These are phyloP conservation scores for Colletotrichum sp. DNA, from an alignment of 2,329 filamentous ascomycete genomes.

Conservation along the genomic window DNA sequence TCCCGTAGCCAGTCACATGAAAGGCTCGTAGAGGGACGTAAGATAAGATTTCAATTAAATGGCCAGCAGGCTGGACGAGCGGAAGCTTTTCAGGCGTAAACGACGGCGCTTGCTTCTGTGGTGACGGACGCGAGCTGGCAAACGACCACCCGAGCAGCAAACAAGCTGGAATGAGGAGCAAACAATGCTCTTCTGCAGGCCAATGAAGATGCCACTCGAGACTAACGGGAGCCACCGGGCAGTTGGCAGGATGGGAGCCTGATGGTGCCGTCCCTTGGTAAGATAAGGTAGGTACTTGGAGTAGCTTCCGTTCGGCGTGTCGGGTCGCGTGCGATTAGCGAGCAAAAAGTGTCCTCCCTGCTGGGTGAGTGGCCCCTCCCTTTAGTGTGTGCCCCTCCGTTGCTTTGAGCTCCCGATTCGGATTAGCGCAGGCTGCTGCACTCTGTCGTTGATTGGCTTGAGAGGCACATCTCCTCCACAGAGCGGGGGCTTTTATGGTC, in stretches of 20 bases:
- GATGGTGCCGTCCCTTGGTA: neutral
- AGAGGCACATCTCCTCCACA: fast-evolving
- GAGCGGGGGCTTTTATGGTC: neutral
- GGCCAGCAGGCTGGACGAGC: neutral
- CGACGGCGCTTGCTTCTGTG: neutral
- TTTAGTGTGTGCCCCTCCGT: neutral
- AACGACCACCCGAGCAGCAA: neutral
- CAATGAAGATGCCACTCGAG: neutral
- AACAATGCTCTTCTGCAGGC: neutral
- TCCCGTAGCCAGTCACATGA: neutral
- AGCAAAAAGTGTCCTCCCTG: neutral
- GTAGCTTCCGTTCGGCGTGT: neutral
- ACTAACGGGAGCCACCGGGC: neutral
- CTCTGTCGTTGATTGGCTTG: neutral
- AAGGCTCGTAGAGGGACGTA: neutral
- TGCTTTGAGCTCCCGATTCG: neutral
- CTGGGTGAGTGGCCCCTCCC: neutral
- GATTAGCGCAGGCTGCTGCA: neutral
- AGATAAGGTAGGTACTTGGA: neutral
- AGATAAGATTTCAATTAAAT: neutral
- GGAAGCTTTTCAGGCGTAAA: too few species aligned
- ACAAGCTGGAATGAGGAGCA: neutral
- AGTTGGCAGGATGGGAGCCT: neutral
- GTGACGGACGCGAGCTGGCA: neutral
- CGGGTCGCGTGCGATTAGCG: neutral